phyloP scores from a whole-genome alignment of 805 yeast species.

The Jamesozyma jinghongensis region DNA sequence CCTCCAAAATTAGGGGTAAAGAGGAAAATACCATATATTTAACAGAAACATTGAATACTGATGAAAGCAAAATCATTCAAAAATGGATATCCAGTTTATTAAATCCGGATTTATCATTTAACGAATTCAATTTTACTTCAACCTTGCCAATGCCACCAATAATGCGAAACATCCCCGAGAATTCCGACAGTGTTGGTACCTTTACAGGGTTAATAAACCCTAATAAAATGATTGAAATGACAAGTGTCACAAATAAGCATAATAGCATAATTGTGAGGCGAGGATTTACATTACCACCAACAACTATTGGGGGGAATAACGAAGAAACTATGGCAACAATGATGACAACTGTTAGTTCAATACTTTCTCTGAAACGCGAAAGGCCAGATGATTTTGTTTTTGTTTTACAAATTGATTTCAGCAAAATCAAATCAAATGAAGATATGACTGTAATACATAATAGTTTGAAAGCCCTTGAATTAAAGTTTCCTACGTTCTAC shows the following conservation, averaged over 20 bases:
- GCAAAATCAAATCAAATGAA: constrained; percentile 7
- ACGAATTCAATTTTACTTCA: constrained; percentile 26
- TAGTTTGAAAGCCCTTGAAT: constrained; percentile 17
- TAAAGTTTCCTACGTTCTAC: constrained; percentile 12
- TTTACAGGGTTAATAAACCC: constrained; percentile 15
- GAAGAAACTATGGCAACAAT: constrained; percentile 12
- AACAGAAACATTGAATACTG: constrained; percentile 21
- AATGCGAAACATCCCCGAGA: constrained; percentile 4
- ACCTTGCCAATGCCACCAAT: constrained; percentile 22
- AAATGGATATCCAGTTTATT: constrained; percentile 37
- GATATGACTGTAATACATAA: constrained; percentile 12
- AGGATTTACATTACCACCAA: constrained; percentile 10
- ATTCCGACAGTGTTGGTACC: constrained; percentile 8
- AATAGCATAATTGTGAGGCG: constrained; percentile 20
- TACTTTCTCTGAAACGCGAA: constrained; percentile 22
- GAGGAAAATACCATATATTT: constrained; percentile 11
- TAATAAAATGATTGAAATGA: constrained; percentile 13
- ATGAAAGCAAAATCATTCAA: constrained; percentile 28
- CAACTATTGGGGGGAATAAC: not conserved
- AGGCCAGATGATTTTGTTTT: constrained; percentile 21
- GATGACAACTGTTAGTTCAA: constrained; percentile 24
- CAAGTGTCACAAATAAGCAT: constrained; percentile 11
- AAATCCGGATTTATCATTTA: constrained; percentile 27
- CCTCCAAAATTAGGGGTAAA: not conserved
- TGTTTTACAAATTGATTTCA: constrained; percentile 23